Evolutionary conservation across 2,329 filamentous ascomycete genomes (phyloP).

Genomic region (Arthrobotrys megalospora): DNA sequence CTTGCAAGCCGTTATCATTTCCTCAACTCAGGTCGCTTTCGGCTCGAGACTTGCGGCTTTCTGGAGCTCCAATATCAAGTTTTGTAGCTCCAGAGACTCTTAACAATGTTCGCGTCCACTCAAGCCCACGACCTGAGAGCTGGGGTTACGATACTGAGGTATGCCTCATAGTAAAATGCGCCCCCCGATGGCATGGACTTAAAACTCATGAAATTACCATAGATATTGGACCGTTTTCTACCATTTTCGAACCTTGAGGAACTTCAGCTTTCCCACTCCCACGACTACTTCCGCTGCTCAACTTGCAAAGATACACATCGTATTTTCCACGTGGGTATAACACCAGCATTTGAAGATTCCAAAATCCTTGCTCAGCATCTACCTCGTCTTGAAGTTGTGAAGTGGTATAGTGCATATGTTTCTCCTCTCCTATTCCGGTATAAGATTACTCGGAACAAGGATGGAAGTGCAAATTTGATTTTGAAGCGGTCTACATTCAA

Average conservation of each 20-base stretch:
- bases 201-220: background rate
- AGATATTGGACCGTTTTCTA: slow-evolving; percentile 30
- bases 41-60: background rate
- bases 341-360: slow-evolving; percentile 5
- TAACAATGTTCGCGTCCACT: slow-evolving; percentile 7
- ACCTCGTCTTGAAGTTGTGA: background rate
- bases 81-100: slow-evolving; percentile 14
- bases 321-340: slow-evolving; percentile 23
- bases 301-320: slow-evolving; percentile 12
- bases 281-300: slow-evolving; percentile 18
- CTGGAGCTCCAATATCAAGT: background rate
- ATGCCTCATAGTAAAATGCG: background rate
- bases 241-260: slow-evolving; percentile 22
- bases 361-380: slow-evolving; percentile 10
- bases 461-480: background rate
- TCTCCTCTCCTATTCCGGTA: slow-evolving; percentile 17
- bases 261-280: slow-evolving; percentile 15
- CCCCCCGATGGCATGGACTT: too few relatives aligned
- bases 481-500: slow-evolving; percentile 13
- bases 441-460: slow-evolving; percentile 1
- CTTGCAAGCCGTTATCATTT: slow-evolving; percentile 1
- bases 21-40: slow-evolving; percentile 5
- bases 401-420: slow-evolving; percentile 32
- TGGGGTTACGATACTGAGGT: slow-evolving; percentile 11
- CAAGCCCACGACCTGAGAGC: background rate